Evolutionary conservation across 495 filamentous ascomycete species (phyloP), one percentile per base, ranked within the genome.

Genomic region (Aspergillus ostianus): DNA sequence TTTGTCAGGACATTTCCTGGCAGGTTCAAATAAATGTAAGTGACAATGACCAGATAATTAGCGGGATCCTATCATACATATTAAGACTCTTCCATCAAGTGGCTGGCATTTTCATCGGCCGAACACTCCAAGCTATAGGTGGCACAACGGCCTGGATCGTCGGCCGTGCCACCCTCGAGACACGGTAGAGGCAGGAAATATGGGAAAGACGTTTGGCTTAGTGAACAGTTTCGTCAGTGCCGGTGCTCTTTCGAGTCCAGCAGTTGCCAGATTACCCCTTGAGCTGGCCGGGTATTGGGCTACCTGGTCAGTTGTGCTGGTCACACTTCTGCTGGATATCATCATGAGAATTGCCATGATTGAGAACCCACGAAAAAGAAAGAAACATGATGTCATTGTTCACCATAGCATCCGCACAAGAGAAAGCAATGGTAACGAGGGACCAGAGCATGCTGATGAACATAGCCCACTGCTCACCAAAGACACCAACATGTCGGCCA

Each of bases 321-420:
- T 44, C 0, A 62, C 71, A 6, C 53, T 75, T 3, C 8, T 67
- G 3, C 49, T 68, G n/a, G 70, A 75, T 48, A 70, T 70, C 29
- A 41, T 66, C 19, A 64, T 75, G 67, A 68, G 72, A 10, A 20
- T 73, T 23, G 17, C 73, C 10, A 73, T 75, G 66, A 55, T 71
- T n/a, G 70, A 73, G 57, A 66, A 65, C 5, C 62, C 47, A 60
- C 13, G 53, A 9, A 46, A 18, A 8, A 19, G 4, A 4, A 2
- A 26, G 23, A 26, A 26, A 2, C 23, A 26, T 4, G 23, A 26
- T 26, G 23, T 2, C 23, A 26, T 2, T 26, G 23, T 26, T 2
- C 23, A 26, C 4, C 23, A 26, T 26, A 32, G 29, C 29, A 10
- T 32, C 29, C 29, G 29, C 23, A 26, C 23, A 26, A 4, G 4